Conservation (phyloP, 805 yeast genomes). For the Kuraishia borneana region DNA sequence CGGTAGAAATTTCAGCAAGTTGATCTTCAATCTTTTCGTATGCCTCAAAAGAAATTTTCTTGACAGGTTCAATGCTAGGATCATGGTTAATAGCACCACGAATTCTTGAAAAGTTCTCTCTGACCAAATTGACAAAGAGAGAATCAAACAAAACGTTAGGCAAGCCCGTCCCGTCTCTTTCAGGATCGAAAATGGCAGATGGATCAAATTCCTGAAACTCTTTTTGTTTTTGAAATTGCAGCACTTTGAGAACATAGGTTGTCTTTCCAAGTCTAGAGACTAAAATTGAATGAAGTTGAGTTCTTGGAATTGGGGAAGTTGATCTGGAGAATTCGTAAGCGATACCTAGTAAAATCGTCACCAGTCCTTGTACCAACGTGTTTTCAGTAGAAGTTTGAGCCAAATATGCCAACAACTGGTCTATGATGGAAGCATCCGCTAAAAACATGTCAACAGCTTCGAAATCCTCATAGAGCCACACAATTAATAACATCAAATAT, state of each 20-base stretch:
- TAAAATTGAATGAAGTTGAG: slow-evolving; percentile 50
- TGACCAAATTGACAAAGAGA: slow-evolving; percentile 51
- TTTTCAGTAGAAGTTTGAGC: slow-evolving; percentile 27
- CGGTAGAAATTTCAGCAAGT: slow-evolving; percentile 9
- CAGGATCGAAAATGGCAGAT: slow-evolving; percentile 34
- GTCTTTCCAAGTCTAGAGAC: slow-evolving; percentile 69
- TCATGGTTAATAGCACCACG: slow-evolving; percentile 61
- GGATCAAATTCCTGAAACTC: slow-evolving; percentile 47
- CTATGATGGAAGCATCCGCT: slow-evolving; percentile 52
- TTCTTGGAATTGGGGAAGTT: slow-evolving; percentile 52
- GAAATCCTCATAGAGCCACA: slow-evolving; percentile 72
- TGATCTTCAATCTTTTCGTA: slow-evolving; percentile 34
- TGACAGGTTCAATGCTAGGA: slow-evolving; percentile 63
- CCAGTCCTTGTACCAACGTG: slow-evolving; percentile 54
- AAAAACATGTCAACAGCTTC: slow-evolving; percentile 68
- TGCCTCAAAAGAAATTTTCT: slow-evolving; percentile 51
- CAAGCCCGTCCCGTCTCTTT: slow-evolving; percentile 71
- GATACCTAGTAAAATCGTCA: slow-evolving; percentile 60
- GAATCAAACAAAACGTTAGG: slow-evolving; percentile 73
- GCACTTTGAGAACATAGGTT: slow-evolving; percentile 61
- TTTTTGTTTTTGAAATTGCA: slow-evolving; percentile 55
- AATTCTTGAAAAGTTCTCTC: slow-evolving; percentile 59
- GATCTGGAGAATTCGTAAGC: slow-evolving; percentile 64
- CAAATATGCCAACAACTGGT: slow-evolving; percentile 57
- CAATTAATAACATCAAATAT: slow-evolving; percentile 60